phyloP scores from a whole-genome alignment of 441 rosid genomes.

The Macaranga tanarius region DNA sequence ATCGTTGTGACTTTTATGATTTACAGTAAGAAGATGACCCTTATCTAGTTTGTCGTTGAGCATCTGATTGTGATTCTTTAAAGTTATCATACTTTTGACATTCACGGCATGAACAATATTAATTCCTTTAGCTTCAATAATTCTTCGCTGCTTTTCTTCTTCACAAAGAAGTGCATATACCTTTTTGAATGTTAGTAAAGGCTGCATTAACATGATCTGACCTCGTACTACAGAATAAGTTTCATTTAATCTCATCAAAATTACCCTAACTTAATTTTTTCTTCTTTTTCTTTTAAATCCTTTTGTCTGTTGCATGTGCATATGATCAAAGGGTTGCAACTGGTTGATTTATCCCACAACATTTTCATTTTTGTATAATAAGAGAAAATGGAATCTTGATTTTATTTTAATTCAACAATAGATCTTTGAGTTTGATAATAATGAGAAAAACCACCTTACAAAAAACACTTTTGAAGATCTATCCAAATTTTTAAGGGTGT shows the following conservation, averaged over 20 bases:
- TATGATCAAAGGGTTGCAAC: background rate
- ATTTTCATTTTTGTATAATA: no score
- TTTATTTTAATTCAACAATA: no score
- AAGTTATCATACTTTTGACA: background rate
- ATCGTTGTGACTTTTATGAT: background rate
- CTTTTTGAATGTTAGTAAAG: constrained; percentile 2
- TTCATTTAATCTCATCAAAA: background rate
- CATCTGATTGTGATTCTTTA: no score
- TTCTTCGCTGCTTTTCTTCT: background rate
- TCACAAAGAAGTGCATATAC: background rate
- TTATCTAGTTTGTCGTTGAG: no score
- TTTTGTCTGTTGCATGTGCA: background rate
- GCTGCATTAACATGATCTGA: background rate
- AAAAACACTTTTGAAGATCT: background rate
- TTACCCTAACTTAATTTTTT: background rate
- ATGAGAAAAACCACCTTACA: background rate
- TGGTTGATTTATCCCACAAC: background rate
- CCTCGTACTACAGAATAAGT: no score
- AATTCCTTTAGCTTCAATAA: background rate
- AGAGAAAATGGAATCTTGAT: no score
- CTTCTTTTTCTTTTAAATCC: background rate
- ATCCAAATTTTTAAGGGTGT: background rate
- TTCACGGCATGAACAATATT: background rate
- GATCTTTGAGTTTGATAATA: no score
- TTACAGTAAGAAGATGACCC: no score